Base-by-base conservation (phyloP, 495 filamentous ascomycete genomes). In the Jackrogersella minutella region DNA sequence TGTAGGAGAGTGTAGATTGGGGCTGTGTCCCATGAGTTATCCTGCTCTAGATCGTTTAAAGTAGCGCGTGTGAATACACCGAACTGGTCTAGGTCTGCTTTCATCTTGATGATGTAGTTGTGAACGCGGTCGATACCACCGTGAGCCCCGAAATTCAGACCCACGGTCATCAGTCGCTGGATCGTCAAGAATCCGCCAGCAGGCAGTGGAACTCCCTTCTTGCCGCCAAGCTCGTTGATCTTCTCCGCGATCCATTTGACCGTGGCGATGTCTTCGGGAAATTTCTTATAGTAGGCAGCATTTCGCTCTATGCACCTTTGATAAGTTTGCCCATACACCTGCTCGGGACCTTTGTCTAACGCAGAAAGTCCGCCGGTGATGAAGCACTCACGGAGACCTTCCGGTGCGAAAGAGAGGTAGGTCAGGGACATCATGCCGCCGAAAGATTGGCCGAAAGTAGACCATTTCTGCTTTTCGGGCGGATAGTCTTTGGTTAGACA, bases 1-100 rank as follows among this genome's bases (percentile, higher is more conserved):
- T 98, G 94, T 1, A 96, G 77, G 26, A 97, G 77, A 17, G 92
- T 88, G 72, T 97, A 98, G 58, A 97, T 85, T 34, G 93, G 83
- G 56, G 86, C 84, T 11, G 84, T 84, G 66, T 97, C 93, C 69
- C 91, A 92, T 2, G 82, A 79, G 7, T 87, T 82, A 28, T 82
- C 79, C 5, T 78, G 64, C 69, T 96, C 92, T 46, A 97, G 80
- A 0, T 80, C 77, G 11, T 83, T 77, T 2, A 96, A 80, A 1
- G 91, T 89, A 0, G 85, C 86, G n/a, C 85, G 80, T 0, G 91
- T 93, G 49, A 97, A 79, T 56, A 84, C 85, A 41, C 86, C 88
- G 49, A 93, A 91, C 14, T 86, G 79, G 8, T 88, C 81, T 19
- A 97, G 80, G 58, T 97, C 93, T 33, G 80, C 81, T 33, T 78